Evolutionary conservation across 257 asterid genomes (phyloP).

Genomic region (Apocynum venetum): DNA sequence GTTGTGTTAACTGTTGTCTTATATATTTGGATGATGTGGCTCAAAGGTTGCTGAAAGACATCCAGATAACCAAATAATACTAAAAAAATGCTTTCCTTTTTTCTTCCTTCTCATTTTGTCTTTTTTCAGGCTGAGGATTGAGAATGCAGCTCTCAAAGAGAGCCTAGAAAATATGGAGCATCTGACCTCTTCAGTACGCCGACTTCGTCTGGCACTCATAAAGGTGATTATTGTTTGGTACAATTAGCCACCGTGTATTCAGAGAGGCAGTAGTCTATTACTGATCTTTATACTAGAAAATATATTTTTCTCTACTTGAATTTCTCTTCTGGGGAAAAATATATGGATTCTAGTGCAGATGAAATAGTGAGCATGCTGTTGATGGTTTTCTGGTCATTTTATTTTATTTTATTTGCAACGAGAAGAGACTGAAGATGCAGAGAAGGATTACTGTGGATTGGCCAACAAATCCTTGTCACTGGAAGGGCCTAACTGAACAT

Average conservation of each 20-base stretch:
- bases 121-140: constrained; percentile 78
- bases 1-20: not conserved
- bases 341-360: not conserved
- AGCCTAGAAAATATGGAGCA: constrained; percentile 93
- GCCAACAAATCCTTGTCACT: not conserved
- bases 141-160: constrained; percentile 91
- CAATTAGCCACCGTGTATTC: not conserved
- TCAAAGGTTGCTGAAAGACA: not conserved
- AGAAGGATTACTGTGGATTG: not conserved
- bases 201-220: constrained; percentile 64
- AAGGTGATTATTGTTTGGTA: constrained; percentile 45
- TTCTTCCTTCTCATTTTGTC: constrained; percentile 5
- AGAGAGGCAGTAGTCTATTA: not conserved
- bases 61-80: not conserved
- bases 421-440: not conserved
- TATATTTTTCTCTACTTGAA: not conserved
- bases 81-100: not conserved
- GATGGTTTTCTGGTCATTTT: not conserved
- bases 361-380: not conserved
- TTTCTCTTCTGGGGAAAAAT: not conserved
- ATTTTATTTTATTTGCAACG: not conserved
- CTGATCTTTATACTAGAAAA: not conserved
- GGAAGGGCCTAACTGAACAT: not conserved
- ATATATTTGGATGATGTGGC: not conserved
- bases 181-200: constrained; percentile 65